phyloP scores from a whole-genome alignment of 2,329 filamentous ascomycete species.

The Hymenoscyphus scutula region DNA sequence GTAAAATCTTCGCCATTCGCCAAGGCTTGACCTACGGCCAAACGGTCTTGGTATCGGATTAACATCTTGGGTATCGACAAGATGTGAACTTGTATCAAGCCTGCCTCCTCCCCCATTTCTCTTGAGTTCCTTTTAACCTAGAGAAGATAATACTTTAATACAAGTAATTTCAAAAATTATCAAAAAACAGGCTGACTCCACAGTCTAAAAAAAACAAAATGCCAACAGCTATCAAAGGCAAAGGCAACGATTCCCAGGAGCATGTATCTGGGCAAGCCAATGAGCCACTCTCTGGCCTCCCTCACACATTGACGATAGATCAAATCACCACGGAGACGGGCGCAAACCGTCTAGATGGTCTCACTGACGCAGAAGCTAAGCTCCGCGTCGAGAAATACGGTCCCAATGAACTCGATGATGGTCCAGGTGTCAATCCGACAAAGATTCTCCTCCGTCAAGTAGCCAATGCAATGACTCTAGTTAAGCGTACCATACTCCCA shows the following conservation, averaged over 20 bases:
- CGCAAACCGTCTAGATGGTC: conserved; percentile 35
- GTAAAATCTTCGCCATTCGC: no score
- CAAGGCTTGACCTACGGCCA: no score
- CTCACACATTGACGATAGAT: conserved; percentile 56
- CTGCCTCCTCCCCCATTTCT: no score
- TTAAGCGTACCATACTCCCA: conserved; percentile 13
- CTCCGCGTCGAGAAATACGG: conserved; percentile 56
- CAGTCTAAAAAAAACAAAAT: no score
- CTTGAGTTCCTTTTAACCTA: no score
- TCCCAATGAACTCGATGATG: conserved; percentile 61
- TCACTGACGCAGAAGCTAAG: conserved; percentile 46
- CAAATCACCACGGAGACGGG: conserved; percentile 54
- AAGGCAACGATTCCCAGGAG: background rate
- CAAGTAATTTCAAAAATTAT: no score
- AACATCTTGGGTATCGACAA: no score
- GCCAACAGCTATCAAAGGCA: background rate
- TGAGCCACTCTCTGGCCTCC: conserved; percentile 56
- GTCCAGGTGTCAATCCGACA: conserved; percentile 55
- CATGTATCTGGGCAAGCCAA: conserved; percentile 46
- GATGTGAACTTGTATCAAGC: no score
- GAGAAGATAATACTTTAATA: no score
- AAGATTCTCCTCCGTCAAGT: conserved; percentile 66
- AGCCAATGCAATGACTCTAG: conserved; percentile 68
- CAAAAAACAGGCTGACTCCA: no score
- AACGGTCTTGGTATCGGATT: no score